Base-by-base conservation (phyloP, 139 green algal genomes). In the Micractinium sp. region DNA sequence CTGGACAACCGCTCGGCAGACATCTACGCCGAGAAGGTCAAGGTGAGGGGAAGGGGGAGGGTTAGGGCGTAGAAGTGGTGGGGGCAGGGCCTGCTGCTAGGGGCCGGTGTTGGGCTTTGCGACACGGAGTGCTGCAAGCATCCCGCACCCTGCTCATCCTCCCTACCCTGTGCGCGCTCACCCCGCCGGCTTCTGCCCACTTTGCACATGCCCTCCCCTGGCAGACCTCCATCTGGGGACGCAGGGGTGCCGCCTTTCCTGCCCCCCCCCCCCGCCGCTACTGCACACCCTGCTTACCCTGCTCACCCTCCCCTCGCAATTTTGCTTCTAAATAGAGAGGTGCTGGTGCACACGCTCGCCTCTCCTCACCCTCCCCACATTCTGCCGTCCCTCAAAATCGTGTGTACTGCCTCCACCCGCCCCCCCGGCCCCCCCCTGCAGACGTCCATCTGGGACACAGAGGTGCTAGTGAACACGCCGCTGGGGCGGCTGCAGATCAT, bases 381-480 rank as follows among this genome's bases (percentile, higher is more conserved):
- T 15, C 56, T 56, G 27, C 41, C 29, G 47, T 13, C 9, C 41
- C 27, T 14, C 31, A 0, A 56, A 56, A 56, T 9, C 9, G 47
- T 16, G 47, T 56, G 47, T 56, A 9, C 47, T 56, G 47, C 47
- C 47, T 56, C 47, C 47, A 56, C 47, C 47, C 47, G 7, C 53
- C 53, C 4, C 82, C 36, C 29, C 36, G 3, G 25, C n/a, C 33
- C 33, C 73, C 53, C 4, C 33, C n/a, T 36, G 36, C 93, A 93
- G 77, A 85, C 90, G 81, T 94, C 89, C 35, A 94, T 97, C 25
- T 98, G 95, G 96, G 95, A 98, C 85, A 97, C 90, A 0, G 95
- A 97, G 91, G 87, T 97, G 76, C 56, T 90, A 18, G 82, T 95
- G 16, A 69, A n/a, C 66, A 95, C 93, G 23, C 93, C 93, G 27